Evolutionary conservation across 345 rosid genomes (phyloP), one percentile per base, ranked within the genome.

Genomic region (Acer saccharum): DNA sequence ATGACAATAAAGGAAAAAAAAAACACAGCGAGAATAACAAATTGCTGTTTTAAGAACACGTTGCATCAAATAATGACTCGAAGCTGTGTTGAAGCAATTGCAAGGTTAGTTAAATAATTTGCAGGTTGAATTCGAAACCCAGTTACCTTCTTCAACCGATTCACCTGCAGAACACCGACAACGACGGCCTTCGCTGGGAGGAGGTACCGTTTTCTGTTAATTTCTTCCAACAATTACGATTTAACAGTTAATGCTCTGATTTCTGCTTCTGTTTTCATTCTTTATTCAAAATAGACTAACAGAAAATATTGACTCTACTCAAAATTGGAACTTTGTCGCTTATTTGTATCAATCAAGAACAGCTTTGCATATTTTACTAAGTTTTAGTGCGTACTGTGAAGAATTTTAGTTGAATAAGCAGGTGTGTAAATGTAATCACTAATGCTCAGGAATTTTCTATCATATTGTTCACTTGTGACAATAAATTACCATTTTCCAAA

Each of bases 281-380:
- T 68, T 68, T 20, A 1, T 20, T 13, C 35, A 29, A 21, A 6
- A 46, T 2, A 10, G 13, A 46, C 7, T 10, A 25, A 69, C 16
- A 16, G 62, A 70, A 54, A 52, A 50, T 50, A 50, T 25, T 41
- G 29, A 69, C 58, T 55, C n/a, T 10, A 41, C 44, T 73, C 17
- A 32, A 41, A 39, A 58, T 41, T 41, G 4, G 20, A 61, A 13
- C 35, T 39, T 39, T 72, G 14, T 72, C 14, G 21, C 12, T 39
- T 39, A 72, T 32, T 72, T 72, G 14, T 16, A 50, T 50, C 55
- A 50, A 54, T 54, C 58, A 54, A 54, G n/a, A 54, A 54, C 58
- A 18, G 58, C 21, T 39, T 17, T 17, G 27, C 67, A n/a, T 12
- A 39, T 41, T 6, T n/a, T 25, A 17, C 23, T 70, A 27, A 20